phyloP scores from a whole-genome alignment of 1,284 basidiomycete species.

The Cerioporus squamosus region DNA sequence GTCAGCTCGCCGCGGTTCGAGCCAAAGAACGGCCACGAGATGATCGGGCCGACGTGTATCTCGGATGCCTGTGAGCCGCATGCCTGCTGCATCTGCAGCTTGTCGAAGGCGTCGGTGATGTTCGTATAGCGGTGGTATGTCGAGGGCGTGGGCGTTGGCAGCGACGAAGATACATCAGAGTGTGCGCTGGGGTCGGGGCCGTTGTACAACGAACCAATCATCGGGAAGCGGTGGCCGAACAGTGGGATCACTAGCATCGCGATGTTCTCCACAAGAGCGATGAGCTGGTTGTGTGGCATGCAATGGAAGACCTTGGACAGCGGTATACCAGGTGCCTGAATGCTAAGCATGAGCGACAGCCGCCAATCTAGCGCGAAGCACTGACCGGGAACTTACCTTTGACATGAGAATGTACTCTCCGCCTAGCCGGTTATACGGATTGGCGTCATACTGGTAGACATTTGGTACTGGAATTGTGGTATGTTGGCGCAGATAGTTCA shows the following conservation, averaged over 20 bases:
- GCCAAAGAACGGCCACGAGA: slow-evolving; percentile 88
- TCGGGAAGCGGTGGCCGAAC: slow-evolving; percentile 74
- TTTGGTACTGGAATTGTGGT: slow-evolving; percentile 73
- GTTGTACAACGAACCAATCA: slow-evolving; percentile 74
- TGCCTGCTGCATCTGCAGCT: slow-evolving; percentile 7
- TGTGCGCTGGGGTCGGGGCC: slow-evolving; percentile 45
- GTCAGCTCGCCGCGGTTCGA: slow-evolving; percentile 73
- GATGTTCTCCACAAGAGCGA: slow-evolving; percentile 66
- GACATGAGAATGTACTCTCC: slow-evolving; percentile 86
- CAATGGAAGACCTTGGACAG: slow-evolving; percentile 70
- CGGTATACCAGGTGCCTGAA: slow-evolving; percentile 70
- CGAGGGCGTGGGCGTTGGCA: slow-evolving; percentile 36
- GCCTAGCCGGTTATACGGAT: slow-evolving; percentile 80
- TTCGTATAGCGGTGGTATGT: slow-evolving; percentile 18
- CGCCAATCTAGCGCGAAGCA: slow-evolving; percentile 1
- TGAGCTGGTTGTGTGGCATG: slow-evolving; percentile 62
- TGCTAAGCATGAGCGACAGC: slow-evolving; percentile 1
- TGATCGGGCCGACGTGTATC: slow-evolving; percentile 75
- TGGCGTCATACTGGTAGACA: slow-evolving; percentile 77
- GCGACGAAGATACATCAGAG: slow-evolving; percentile 25
- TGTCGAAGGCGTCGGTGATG: slow-evolving; percentile 21
- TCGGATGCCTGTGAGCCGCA: slow-evolving; percentile 30
- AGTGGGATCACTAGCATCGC: slow-evolving; percentile 68
- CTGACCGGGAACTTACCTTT: slow-evolving; percentile 54
- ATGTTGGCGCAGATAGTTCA: slow-evolving; percentile 71